Evolutionary conservation across 2,329 filamentous ascomycete genomes (phyloP).

Genomic region (Mariannaea sp.): DNA sequence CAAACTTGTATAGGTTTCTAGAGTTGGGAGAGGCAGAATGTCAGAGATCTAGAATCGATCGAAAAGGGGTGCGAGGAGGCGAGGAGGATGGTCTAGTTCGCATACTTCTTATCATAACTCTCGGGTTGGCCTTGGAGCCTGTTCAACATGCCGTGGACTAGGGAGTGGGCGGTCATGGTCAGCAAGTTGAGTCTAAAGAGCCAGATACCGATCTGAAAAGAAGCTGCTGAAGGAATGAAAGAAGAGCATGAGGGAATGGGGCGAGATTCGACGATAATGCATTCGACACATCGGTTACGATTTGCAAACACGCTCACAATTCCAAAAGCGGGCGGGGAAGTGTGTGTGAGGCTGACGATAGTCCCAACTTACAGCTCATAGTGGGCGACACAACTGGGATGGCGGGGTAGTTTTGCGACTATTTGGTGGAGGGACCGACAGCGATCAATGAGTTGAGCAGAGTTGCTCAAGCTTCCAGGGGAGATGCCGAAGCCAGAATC

Average conservation of each 20-base stretch:
- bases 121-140: conserved; percentile 96
- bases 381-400: conserved; percentile 24
- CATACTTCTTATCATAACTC: conserved; percentile 97
- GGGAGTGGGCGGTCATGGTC: conserved; percentile 26
- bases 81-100: conserved; percentile 36
- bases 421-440: conserved; percentile 1
- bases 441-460: not conserved
- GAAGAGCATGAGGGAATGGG: not conserved
- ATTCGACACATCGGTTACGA: not conserved
- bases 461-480: no score
- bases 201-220: not conserved
- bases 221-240: not conserved
- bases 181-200: conserved; percentile 22
- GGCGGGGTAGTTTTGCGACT: conserved; percentile 35
- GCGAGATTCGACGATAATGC: not conserved
- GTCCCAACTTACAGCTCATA: conserved; percentile 42
- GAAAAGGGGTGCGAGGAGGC: conserved; percentile 19
- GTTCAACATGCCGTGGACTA: conserved; percentile 89
- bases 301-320: conserved; percentile 3
- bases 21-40: conserved; percentile 10
- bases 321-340: conserved; percentile 24
- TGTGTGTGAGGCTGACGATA: conserved; percentile 35
- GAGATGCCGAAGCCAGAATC: not conserved
- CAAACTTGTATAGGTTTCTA: conserved; percentile 88
- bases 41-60: conserved; percentile 33